Evolutionary conservation across 179 eudicot genomes (phyloP).

Genomic region (Beta corolliflora): DNA sequence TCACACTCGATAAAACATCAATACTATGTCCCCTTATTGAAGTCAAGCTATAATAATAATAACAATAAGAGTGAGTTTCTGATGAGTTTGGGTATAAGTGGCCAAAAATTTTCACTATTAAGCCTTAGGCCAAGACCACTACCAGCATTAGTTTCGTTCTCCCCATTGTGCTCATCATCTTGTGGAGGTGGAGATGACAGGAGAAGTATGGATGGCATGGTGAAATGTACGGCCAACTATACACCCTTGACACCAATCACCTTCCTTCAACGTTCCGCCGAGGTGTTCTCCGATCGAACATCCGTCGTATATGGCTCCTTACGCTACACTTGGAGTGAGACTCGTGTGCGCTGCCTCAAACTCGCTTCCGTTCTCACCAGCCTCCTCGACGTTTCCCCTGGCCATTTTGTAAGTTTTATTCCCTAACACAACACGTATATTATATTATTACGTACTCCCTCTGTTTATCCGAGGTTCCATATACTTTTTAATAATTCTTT

Average conservation of each 20-base stretch:
- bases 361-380: conserved; percentile 69
- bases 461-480: too few relatives aligned
- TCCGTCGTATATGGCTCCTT: conserved; percentile 47
- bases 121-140: too few relatives aligned
- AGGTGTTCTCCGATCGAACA: conserved; percentile 52
- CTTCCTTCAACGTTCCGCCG: conserved; percentile 66
- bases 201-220: conserved; percentile 44
- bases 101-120: too few relatives aligned
- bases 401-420: conserved; percentile 56
- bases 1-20: conserved; percentile 2
- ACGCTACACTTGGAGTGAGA: conserved; percentile 58
- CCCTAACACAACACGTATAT: too few relatives aligned
- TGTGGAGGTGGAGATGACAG: neutral
- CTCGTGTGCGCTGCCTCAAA: conserved; percentile 41
- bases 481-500: too few relatives aligned
- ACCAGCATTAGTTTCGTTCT: neutral
- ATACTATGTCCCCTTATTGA: neutral
- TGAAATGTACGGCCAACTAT: conserved; percentile 57
- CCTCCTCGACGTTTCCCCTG: conserved; percentile 47
- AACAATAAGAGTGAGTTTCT: neutral
- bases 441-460: too few relatives aligned
- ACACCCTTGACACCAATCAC: conserved; percentile 67
- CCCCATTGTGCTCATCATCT: neutral
- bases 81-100: too few relatives aligned
- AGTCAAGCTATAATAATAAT: neutral